phyloP scores from a whole-genome alignment of 805 yeast species.

The Candida schatavii region DNA sequence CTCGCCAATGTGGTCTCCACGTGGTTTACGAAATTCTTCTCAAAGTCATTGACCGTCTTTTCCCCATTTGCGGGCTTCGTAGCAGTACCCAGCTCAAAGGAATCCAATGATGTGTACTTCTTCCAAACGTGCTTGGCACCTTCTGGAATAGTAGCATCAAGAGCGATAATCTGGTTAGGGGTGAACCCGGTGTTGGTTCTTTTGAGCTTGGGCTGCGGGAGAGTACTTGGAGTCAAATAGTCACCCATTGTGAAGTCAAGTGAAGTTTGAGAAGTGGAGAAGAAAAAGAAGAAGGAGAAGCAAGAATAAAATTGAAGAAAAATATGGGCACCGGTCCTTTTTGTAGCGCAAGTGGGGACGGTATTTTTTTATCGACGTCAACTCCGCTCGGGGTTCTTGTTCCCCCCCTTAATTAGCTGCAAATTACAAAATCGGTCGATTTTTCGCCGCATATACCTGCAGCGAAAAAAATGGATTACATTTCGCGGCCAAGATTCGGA shows the following conservation, averaged over 20 bases:
- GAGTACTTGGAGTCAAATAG: constrained; percentile 34
- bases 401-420: constrained; percentile 3
- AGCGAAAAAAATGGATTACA: too few relatives aligned
- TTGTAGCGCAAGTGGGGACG: too few relatives aligned
- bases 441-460: too few relatives aligned
- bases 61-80: constrained; percentile 13
- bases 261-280: background rate
- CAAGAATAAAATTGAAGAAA: background rate
- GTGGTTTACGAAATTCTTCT: constrained; percentile 69
- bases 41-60: constrained; percentile 52
- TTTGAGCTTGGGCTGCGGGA: constrained; percentile 48
- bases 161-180: constrained; percentile 81
- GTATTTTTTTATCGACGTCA: too few relatives aligned
- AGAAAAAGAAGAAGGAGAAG: background rate
- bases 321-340: background rate
- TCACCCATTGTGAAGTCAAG: constrained; percentile 25
- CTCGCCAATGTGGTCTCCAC: constrained; percentile 92
- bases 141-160: constrained; percentile 78
- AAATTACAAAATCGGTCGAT: too few relatives aligned
- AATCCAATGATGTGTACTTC: constrained; percentile 52
- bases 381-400: too few relatives aligned
- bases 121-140: constrained; percentile 77
- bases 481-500: too few relatives aligned
- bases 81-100: constrained; percentile 14
- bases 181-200: constrained; percentile 88